phyloP scores from a whole-genome alignment of 2,329 filamentous ascomycete species.

The Tolypocladium tropicale region DNA sequence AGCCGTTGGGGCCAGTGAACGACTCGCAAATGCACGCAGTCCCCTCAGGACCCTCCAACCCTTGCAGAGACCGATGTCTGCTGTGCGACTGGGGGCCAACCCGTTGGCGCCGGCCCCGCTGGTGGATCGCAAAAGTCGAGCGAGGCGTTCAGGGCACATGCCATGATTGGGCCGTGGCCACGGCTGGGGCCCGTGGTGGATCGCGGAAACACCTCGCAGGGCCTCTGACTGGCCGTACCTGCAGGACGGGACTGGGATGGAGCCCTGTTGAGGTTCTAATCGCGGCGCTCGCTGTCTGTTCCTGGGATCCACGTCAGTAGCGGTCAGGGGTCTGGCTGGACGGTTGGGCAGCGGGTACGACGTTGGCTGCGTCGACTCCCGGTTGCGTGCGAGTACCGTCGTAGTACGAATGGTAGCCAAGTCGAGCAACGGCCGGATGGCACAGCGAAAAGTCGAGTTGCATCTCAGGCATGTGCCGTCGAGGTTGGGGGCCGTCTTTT shows the following conservation, averaged over 20 bases:
- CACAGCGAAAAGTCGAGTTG: background rate
- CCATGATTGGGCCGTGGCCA: conserved; percentile 9
- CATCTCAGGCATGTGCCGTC: background rate
- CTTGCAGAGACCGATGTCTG: background rate
- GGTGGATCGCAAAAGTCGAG: background rate
- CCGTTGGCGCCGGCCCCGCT: background rate
- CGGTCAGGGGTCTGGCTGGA: background rate
- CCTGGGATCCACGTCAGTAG: background rate
- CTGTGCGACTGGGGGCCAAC: background rate
- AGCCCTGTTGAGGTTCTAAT: background rate
- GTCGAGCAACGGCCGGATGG: background rate
- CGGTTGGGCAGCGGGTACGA: background rate
- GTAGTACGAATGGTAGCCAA: no score
- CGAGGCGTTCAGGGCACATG: conserved; percentile 4
- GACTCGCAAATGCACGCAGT: background rate
- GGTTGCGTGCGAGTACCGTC: no score
- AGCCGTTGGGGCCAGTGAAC: background rate
- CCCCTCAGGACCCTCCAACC: background rate
- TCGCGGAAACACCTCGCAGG: background rate
- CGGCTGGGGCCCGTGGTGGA: conserved; percentile 6
- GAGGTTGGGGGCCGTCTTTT: background rate
- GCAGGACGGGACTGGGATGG: conserved; percentile 2
- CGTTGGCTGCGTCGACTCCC: background rate
- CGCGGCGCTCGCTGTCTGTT: background rate
- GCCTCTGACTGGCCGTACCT: conserved; percentile 11